Conservation (phyloP, 2,329 filamentous ascomycete genomes). For the Raffaelea albimanens region DNA sequence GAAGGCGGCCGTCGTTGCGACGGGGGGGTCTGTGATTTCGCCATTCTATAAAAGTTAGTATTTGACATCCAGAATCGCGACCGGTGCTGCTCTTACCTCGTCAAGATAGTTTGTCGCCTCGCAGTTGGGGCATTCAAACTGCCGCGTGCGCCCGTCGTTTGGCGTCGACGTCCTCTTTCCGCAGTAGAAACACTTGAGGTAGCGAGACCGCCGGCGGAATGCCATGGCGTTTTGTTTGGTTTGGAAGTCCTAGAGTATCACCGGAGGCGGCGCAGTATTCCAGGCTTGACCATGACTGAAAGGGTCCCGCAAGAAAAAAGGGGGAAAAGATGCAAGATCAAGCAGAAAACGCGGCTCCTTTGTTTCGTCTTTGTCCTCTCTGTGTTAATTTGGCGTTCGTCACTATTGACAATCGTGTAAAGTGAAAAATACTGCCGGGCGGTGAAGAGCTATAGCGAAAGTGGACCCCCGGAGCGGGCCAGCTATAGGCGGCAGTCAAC, state of each 20-base stretch:
- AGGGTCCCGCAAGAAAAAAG: background rate
- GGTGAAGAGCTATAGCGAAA: conserved; percentile 6
- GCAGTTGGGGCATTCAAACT: conserved; percentile 69
- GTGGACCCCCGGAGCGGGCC: no score
- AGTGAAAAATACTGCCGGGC: conserved; percentile 14
- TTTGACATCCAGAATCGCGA: no score
- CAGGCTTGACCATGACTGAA: background rate
- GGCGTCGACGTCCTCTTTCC: conserved; percentile 54
- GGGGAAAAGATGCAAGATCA: background rate
- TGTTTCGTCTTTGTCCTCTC: conserved; percentile 6
- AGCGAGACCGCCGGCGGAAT: conserved; percentile 22
- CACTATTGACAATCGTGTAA: no score
- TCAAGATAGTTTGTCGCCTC: conserved; percentile 86
- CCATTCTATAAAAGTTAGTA: conserved; percentile 50
- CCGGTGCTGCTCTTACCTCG: conserved; percentile 45
- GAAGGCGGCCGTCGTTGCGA: conserved; percentile 41
- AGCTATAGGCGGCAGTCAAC: no score
- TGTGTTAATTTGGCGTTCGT: conserved; percentile 2
- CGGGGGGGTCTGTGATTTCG: conserved; percentile 79
- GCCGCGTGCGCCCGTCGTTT: conserved; percentile 47
- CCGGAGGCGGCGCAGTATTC: no score
- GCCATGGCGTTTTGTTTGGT: conserved; percentile 26
- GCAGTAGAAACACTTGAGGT: conserved; percentile 75
- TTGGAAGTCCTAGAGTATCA: no score
- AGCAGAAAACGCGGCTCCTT: conserved; percentile 1